A percentile compares a stretch with the other conserved stretches of the same genome.
Evolutionary conservation across 1,284 basidiomycete genomes (phyloP).

Genomic region (Malassezia yamatoensis): DNA sequence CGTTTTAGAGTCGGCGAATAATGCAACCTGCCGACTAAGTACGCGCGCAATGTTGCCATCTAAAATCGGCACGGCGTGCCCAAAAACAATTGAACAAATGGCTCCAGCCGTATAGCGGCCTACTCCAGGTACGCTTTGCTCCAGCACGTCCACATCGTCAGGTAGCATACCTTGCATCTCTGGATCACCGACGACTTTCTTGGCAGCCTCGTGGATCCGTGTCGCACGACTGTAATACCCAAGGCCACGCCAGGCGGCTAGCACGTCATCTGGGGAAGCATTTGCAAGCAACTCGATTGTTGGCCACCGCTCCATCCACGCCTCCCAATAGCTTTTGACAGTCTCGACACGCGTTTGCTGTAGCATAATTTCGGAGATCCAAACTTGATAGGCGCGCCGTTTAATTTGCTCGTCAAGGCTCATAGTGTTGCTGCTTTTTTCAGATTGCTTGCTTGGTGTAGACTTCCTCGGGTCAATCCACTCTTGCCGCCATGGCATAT

Average conservation of each 20-base stretch:
- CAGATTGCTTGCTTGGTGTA: no score
- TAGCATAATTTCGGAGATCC: conserved; percentile 89
- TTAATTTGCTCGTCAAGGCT: conserved; percentile 49
- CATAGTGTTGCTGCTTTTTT: conserved; percentile 2
- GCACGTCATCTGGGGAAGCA: conserved; percentile 51
- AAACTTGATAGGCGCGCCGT: conserved; percentile 55
- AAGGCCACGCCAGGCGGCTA: conserved; percentile 40
- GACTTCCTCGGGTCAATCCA: conserved; percentile 47
- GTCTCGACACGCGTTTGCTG: conserved; percentile 69
- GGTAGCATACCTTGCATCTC: conserved; percentile 64
- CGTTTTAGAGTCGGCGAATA: conserved; percentile 34
- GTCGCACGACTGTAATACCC: conserved; percentile 46
- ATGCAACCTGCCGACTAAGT: conserved; percentile 31
- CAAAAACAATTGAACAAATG: conserved; percentile 42
- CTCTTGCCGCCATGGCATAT: conserved; percentile 76
- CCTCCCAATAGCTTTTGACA: conserved; percentile 36
- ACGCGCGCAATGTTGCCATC: conserved; percentile 44
- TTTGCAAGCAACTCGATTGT: conserved; percentile 58
- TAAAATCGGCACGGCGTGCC: conserved; percentile 34
- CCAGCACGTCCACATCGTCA: conserved; percentile 65
- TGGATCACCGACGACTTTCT: conserved; percentile 28
- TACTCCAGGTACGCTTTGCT: conserved; percentile 75
- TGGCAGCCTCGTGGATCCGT: conserved; percentile 37
- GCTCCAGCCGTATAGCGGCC: conserved; percentile 68
- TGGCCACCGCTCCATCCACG: conserved; percentile 42